Base-by-base conservation (phyloP, 176 grass and related monocot species). In the Rhipidocladum racemiflorum region DNA sequence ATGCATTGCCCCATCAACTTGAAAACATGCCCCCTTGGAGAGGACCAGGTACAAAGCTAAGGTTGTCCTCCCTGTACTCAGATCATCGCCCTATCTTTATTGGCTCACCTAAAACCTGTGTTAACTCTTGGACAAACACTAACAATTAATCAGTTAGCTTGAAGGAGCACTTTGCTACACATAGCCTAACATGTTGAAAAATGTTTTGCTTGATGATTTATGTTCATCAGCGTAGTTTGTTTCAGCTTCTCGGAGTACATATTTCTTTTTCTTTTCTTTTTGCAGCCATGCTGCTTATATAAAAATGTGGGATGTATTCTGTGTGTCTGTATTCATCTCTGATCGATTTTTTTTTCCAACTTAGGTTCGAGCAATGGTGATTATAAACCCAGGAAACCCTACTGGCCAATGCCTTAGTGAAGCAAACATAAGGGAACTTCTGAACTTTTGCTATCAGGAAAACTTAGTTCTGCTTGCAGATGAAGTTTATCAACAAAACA, bases 401-500 rank as follows among this genome's bases (percentile, higher is more conserved):
- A 99, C 97, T 24, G 93, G 97, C n/a, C 93, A 99, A 83, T 99
- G 97, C 85, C 74, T 99, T 75, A 99, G 93, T 88, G 91, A 90
- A 91, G 57, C 85, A 24, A 99, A 82, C 80, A 82, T 99, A 83
- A 99, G 53, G 80, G 97, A 93, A 79, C 53, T 99, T 79, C 65
- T 99, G 53, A 90, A 40, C 61, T 99, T 99, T 64, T 99, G 97
- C 67, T 96, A 83, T 51, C 72, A 86, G 46, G 97, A 99, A 85
- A 93, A 93, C 50, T 88, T 99, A 75, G 93, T 81, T 74, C 83
- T 99, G 50, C 89, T 99, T 84, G 97, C 97, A 35, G 97, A 99
- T 87, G 97, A 99, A 91, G 97, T 99, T 87, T 99, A 99, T 87
- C 97, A 99, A 62, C 93, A 99, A 82, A 99, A 99, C 50, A 65